Evolutionary conservation across 2,329 filamentous ascomycete species (phyloP).

Genomic region (Simplicillium sp.): DNA sequence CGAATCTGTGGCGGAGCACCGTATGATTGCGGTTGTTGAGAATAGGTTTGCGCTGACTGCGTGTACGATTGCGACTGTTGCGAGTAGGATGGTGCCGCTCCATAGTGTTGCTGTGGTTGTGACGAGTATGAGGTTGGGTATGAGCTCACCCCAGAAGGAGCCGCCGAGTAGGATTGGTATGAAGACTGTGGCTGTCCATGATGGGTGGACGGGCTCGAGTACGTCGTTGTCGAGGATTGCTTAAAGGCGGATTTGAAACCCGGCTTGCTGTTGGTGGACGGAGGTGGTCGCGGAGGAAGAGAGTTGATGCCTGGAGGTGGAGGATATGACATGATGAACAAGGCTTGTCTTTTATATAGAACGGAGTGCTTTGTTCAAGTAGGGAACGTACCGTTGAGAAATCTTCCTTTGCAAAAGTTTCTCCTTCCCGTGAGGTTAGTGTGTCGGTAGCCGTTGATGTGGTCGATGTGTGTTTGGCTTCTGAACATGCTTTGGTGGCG

Average conservation of each 20-base stretch:
- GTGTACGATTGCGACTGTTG: constrained; percentile 16
- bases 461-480: background rate
- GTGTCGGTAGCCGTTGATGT: too few relatives aligned
- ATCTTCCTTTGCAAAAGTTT: constrained; percentile 1
- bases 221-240: constrained; percentile 20
- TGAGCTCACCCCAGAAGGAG: background rate
- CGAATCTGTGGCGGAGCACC: constrained; percentile 51
- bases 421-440: background rate
- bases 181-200: constrained; percentile 9
- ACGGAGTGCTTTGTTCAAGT: too few relatives aligned
- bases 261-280: constrained; percentile 22
- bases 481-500: too few relatives aligned
- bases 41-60: constrained; percentile 26
- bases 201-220: background rate
- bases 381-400: constrained; percentile 7
- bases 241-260: constrained; percentile 43
- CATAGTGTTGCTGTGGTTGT: constrained; percentile 2
- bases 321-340: constrained; percentile 78
- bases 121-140: background rate
- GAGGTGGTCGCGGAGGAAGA: constrained; percentile 70
- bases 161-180: background rate
- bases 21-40: constrained; percentile 13
- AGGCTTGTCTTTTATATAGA: constrained; percentile 10
- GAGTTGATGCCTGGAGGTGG: constrained; percentile 63
- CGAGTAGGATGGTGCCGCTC: constrained; percentile 26